Evolutionary conservation across 441 rosid genomes (phyloP).

Genomic region (Pelargonium citronellum): DNA sequence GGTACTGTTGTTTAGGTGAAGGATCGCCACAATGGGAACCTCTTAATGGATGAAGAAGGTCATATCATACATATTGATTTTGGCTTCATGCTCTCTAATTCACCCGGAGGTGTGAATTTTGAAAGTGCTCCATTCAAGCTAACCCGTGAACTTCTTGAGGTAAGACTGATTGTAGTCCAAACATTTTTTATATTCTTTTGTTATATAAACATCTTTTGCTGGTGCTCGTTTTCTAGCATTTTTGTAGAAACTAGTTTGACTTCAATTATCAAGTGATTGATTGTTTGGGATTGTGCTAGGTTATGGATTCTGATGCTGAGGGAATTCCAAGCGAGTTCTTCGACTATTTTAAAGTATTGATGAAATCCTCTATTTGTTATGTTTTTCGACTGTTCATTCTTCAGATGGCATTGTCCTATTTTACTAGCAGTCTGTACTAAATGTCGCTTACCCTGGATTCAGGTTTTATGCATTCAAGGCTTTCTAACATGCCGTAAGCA

Average conservation of each 20-base stretch:
- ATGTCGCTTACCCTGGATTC: constrained; percentile 10
- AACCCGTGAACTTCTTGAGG: constrained; percentile 98
- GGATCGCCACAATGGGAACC: constrained; percentile 97
- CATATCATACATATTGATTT: constrained; percentile 98
- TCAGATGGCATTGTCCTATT: not conserved
- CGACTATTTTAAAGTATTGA: constrained; percentile 80
- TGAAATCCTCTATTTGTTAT: constrained; percentile 14
- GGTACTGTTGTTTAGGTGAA: constrained; percentile 49
- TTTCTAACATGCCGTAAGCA: constrained; percentile 96
- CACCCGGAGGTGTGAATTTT: constrained; percentile 95
- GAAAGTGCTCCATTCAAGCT: constrained; percentile 97
- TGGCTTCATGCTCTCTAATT: constrained; percentile 97
- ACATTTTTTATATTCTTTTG: not conserved
- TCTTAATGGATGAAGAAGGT: constrained; percentile 93
- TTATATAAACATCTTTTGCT: not conserved
- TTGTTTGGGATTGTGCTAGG: constrained; percentile 37
- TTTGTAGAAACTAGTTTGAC: constrained; percentile 6
- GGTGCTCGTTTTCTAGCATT: constrained; percentile 17
- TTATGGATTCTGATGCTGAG: constrained; percentile 98
- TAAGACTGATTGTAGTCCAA: constrained; percentile 12
- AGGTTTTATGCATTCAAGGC: constrained; percentile 98
- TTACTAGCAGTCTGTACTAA: not conserved
- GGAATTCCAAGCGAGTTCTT: constrained; percentile 97
- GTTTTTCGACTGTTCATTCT: not conserved
- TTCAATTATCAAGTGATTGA: constrained; percentile 13